These are phyloP conservation scores for Porogramme epimiltina DNA, from an alignment of 1,284 basidiomycete species.

Conservation along the genomic window DNA sequence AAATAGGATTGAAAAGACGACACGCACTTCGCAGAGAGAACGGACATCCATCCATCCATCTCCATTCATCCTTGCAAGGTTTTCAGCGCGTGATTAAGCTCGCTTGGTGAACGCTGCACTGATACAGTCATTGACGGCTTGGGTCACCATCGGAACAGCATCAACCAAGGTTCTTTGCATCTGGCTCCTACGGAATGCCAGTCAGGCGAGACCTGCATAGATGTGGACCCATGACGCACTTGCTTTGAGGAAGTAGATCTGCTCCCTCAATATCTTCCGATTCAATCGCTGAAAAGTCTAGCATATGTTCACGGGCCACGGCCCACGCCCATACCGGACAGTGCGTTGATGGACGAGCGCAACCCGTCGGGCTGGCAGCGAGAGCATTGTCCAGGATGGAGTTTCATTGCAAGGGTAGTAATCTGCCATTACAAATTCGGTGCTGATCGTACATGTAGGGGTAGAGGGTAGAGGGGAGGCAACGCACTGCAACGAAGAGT, in stretches of 20 bases:
- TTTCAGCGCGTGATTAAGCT: conserved; percentile 71
- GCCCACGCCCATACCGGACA: conserved; percentile 58
- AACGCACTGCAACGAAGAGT: conserved; percentile 80
- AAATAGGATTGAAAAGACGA: conserved; percentile 6
- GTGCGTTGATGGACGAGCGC: conserved; percentile 52
- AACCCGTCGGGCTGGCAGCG: conserved; percentile 81
- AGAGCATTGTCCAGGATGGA: conserved; percentile 56
- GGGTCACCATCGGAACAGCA: conserved; percentile 69
- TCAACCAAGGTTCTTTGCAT: conserved; percentile 65
- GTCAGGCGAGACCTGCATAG: not conserved
- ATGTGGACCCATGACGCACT: conserved; percentile 50
- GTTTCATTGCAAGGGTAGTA: conserved; percentile 72
- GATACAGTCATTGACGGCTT: conserved; percentile 61
- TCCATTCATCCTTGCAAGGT: conserved; percentile 86
- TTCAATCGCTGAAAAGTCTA: conserved; percentile 83
- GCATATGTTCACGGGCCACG: conserved; percentile 57
- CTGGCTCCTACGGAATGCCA: conserved; percentile 45
- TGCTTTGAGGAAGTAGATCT: conserved; percentile 73
- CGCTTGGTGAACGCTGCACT: conserved; percentile 38
- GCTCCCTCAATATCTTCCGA: conserved; percentile 80
- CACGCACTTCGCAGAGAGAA: conserved; percentile 67
- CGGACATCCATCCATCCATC: too few species aligned
- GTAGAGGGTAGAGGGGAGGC: conserved; percentile 1
- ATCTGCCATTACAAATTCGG: conserved; percentile 44
- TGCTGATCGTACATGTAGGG: conserved; percentile 1